Percentiles rank a stretch among this genome's conserved stretches.
These are phyloP conservation scores for Heracleum sosnowskyi DNA, from an alignment of 129 eudicot species.

Conservation along the genomic window DNA sequence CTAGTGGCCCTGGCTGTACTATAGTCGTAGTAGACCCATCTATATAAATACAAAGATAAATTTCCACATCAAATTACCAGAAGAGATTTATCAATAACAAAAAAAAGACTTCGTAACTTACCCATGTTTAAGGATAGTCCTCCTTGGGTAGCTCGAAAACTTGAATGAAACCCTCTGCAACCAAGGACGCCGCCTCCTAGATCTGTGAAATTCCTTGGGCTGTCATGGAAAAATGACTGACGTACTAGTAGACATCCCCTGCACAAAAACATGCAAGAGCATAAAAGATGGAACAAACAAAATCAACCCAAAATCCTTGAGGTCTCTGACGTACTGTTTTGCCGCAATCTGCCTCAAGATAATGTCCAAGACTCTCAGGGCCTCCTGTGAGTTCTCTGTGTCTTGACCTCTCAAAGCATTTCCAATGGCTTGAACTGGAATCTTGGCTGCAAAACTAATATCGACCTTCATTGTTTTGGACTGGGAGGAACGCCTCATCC, in stretches of 20 bases:
- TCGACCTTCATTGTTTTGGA: conserved; percentile 62
- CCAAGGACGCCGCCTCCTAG: conserved; percentile 94
- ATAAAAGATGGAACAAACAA: neutral
- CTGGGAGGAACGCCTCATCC: conserved; percentile 44
- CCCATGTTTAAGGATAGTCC: conserved; percentile 83
- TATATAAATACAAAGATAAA: conserved; percentile 13
- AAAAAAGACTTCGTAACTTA: conserved; percentile 12
- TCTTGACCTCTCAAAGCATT: conserved; percentile 62
- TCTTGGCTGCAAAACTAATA: conserved; percentile 65
- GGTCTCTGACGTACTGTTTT: conserved; percentile 38
- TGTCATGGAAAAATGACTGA: conserved; percentile 67
- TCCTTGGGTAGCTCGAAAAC: conserved; percentile 70
- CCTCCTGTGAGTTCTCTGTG: conserved; percentile 57
- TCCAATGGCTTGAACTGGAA: conserved; percentile 65
- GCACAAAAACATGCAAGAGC: conserved; percentile 6
- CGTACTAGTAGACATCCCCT: conserved; percentile 78
- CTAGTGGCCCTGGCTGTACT: conserved; percentile 83
- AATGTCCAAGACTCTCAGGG: conserved; percentile 62
- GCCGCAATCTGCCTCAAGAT: conserved; percentile 73
- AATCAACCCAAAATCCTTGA: neutral
- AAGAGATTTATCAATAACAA: neutral
- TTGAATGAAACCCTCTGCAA: conserved; percentile 78
- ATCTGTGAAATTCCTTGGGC: conserved; percentile 49
- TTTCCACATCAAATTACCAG: neutral
- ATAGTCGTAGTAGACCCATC: conserved; percentile 94